A percentile compares a stretch with the other conserved stretches of the same genome.
Evolutionary conservation across 345 rosid genomes (phyloP).

Genomic region (Xanthoceras sorbifolium): DNA sequence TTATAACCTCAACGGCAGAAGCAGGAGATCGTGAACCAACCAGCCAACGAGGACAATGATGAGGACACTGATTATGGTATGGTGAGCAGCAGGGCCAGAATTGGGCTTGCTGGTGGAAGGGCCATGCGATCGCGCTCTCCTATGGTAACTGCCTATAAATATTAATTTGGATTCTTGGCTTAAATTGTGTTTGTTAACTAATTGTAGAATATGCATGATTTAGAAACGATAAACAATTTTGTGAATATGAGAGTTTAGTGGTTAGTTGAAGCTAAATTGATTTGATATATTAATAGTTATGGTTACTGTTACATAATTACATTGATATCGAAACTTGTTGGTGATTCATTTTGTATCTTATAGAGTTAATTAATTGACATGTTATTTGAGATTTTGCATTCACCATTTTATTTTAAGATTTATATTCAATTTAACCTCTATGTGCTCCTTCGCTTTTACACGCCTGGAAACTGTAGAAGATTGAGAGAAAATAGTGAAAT

Average conservation of each 20-base stretch:
- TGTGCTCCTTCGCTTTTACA: background rate
- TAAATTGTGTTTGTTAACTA: background rate
- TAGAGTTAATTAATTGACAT: background rate
- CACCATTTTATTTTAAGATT: background rate
- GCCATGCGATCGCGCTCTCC: slow-evolving; percentile 37
- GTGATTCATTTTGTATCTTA: background rate
- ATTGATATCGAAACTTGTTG: background rate
- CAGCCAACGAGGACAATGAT: slow-evolving; percentile 31
- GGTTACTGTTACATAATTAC: background rate
- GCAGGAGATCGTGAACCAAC: slow-evolving; percentile 27
- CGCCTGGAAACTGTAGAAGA: no score
- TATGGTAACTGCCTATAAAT: slow-evolving; percentile 29
- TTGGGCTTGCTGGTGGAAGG: slow-evolving; percentile 46
- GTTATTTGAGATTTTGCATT: background rate
- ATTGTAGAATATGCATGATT: background rate
- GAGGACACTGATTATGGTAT: slow-evolving; percentile 36
- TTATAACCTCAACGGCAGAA: slow-evolving; percentile 25
- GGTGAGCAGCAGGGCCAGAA: slow-evolving; percentile 17
- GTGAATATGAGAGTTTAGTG: background rate
- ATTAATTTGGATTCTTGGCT: background rate
- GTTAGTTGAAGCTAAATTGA: slow-evolving; percentile 5
- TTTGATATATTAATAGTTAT: background rate
- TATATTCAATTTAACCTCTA: background rate
- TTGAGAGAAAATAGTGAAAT: no score
- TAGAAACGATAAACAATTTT: background rate